phyloP scores from a whole-genome alignment of 2,329 filamentous ascomycete species.

The Diaporthe helianthi region DNA sequence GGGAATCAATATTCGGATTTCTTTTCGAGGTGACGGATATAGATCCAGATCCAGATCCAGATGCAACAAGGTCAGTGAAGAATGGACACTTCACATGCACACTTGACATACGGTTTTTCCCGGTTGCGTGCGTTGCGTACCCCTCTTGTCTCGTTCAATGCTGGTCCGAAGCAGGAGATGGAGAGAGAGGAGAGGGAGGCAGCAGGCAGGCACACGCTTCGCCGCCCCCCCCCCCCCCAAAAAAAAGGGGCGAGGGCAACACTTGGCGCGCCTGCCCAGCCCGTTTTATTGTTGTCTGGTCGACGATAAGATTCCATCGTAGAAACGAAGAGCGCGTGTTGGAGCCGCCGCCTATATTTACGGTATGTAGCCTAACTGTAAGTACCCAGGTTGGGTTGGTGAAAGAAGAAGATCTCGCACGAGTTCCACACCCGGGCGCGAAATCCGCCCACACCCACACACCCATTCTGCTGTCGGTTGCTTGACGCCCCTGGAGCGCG shows the following conservation, averaged over 20 bases:
- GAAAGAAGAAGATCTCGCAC: neutral
- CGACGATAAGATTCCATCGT: constrained; percentile 2
- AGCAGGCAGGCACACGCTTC: neutral
- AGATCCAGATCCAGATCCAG: neutral
- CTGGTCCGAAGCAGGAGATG: neutral
- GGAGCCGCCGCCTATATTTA: neutral
- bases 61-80: too few species aligned
- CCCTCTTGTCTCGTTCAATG: neutral
- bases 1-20: neutral
- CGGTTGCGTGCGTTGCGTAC: neutral
- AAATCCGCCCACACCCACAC: neutral
- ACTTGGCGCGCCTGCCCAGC: constrained; percentile 16
- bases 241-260: constrained; percentile 12
- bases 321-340: neutral
- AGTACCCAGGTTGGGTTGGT: neutral
- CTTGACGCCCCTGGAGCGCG: neutral
- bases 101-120: neutral
- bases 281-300: neutral
- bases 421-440: neutral
- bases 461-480: neutral
- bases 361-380: too few species aligned
- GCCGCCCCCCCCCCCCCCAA: too few species aligned
- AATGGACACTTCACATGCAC: neutral
- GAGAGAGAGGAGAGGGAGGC: too few species aligned
- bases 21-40: neutral